Base-by-base conservation (phyloP, 2,329 filamentous ascomycete species). In the Hymenoscyphus infarciens region DNA sequence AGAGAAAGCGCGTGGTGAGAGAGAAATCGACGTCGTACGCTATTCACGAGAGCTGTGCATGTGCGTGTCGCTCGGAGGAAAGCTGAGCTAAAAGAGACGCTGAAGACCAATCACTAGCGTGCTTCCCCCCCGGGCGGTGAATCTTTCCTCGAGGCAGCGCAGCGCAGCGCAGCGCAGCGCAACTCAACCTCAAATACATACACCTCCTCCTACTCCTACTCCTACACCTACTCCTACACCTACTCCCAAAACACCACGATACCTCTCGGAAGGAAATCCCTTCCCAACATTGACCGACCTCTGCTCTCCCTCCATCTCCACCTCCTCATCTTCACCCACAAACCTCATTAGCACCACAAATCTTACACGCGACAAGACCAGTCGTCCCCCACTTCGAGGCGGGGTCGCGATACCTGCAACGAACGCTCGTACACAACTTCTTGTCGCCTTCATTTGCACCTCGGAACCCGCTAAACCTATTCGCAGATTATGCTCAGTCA, bases 381-480 rank as follows among this genome's bases (percentile, higher is more conserved):
- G 42, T 59, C 59, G 60, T 64, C 66, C 68, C 68, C 68, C 66
- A 68, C 66, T 63, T 67, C 65, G 63, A 66, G 57, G 68, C 67
- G 68, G 67, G 68, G 68, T 70, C 60, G 60, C 64, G 56, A 67
- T 54, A 57, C 60, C 42, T 49, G 42, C 42, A 49, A 62, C 56
- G 56, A 49, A 62, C 56, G 56, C 54, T 27, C 29, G 29, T 56
- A 53, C 61, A 42, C 59, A 31, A 61, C 52, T 19, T 59, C 59
- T 31, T 53, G 59, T 38, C 27, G 29, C n/a, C 13, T 10, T 31
- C 15, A 16, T 19, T 33, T 15, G 38, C 38, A 19, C 27, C 25
- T 39, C 19, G n/a, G 42, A 29, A 5, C 25, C 10, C 15, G 25
- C n/a, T 19, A 13, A 35, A n/a, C 22, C 15, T 5, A 11, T 55